phyloP scores from a whole-genome alignment of 2,329 filamentous ascomycete species.

The Aspergillus sp. region DNA sequence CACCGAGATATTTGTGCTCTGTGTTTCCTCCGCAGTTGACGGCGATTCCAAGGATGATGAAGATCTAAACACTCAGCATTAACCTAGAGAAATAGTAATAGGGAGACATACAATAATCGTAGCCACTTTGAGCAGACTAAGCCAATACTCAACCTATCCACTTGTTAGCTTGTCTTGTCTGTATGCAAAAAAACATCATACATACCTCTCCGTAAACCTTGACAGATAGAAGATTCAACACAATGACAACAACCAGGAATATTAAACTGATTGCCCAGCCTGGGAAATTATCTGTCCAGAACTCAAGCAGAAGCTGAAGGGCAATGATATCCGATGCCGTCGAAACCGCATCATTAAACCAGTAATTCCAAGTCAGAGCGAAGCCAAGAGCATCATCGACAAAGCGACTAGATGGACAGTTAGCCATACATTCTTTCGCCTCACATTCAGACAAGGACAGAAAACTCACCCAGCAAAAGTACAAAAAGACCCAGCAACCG shows the following conservation, averaged over 20 bases:
- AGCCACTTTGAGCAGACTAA: constrained; percentile 38
- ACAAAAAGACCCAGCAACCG: constrained; percentile 52
- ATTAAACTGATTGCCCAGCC: constrained; percentile 61
- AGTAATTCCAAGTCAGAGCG: constrained; percentile 46
- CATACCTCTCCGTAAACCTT: constrained; percentile 50
- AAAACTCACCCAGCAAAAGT: constrained; percentile 48
- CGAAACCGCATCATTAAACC: constrained; percentile 62
- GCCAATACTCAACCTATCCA: constrained; percentile 34
- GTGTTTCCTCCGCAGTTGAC: constrained; percentile 57
- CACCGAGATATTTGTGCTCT: constrained; percentile 53
- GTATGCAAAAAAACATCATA: constrained; percentile 1
- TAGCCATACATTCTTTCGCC: background rate
- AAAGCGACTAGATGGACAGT: constrained; percentile 27
- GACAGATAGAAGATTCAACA: constrained; percentile 50
- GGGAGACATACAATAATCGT: constrained; percentile 33
- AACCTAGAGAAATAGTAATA: constrained; percentile 30
- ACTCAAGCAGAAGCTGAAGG: constrained; percentile 54
- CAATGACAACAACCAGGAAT: constrained; percentile 54
- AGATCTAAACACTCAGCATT: constrained; percentile 37
- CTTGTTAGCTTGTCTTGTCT: constrained; percentile 1
- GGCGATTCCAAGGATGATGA: constrained; percentile 60
- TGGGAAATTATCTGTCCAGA: constrained; percentile 60
- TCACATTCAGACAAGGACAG: background rate
- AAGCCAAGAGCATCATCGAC: constrained; percentile 43
- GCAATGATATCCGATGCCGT: constrained; percentile 59